phyloP scores from a whole-genome alignment of 805 yeast species.

The Candida krabiensis region DNA sequence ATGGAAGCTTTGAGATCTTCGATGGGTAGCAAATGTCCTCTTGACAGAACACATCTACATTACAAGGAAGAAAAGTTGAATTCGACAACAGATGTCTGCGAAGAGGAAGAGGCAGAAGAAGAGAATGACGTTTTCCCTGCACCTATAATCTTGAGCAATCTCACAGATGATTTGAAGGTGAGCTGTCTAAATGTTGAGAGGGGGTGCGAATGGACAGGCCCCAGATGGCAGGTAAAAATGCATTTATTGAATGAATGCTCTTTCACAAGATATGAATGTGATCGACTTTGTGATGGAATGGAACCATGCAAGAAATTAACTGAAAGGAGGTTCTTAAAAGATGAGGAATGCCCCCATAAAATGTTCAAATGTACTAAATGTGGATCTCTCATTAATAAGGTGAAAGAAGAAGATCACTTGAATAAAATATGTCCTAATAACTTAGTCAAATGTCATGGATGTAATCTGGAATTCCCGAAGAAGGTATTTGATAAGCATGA shows the following conservation, averaged over 20 bases:
- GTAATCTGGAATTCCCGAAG: conserved; percentile 42
- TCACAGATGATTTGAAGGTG: conserved; percentile 61
- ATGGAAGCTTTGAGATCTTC: conserved; percentile 42
- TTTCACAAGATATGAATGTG: conserved; percentile 39
- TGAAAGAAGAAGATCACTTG: conserved; percentile 37
- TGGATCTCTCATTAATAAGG: conserved; percentile 26
- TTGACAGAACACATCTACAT: conserved; percentile 54
- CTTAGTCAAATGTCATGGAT: conserved; percentile 37
- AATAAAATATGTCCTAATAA: conserved; percentile 40
- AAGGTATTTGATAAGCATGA: conserved; percentile 41
- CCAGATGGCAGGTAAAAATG: conserved; percentile 55
- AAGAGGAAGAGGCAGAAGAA: conserved; percentile 10
- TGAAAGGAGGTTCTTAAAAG: conserved; percentile 18
- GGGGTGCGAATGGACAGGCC: conserved; percentile 59
- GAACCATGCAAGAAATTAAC: conserved; percentile 20
- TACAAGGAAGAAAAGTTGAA: conserved; percentile 16
- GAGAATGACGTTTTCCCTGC: conserved; percentile 43
- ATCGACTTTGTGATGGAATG: conserved; percentile 12
- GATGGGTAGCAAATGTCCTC: conserved; percentile 50
- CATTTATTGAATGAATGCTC: conserved; percentile 46
- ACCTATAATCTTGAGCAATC: conserved; percentile 57
- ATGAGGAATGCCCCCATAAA: conserved; percentile 40
- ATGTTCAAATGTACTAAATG: conserved; percentile 40
- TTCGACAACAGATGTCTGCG: conserved; percentile 1
- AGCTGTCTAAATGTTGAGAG: conserved; percentile 49